These are phyloP conservation scores for Phytophthora pinifolia DNA, from an alignment of 352 stramenopile genomes.

Conservation along the genomic window DNA sequence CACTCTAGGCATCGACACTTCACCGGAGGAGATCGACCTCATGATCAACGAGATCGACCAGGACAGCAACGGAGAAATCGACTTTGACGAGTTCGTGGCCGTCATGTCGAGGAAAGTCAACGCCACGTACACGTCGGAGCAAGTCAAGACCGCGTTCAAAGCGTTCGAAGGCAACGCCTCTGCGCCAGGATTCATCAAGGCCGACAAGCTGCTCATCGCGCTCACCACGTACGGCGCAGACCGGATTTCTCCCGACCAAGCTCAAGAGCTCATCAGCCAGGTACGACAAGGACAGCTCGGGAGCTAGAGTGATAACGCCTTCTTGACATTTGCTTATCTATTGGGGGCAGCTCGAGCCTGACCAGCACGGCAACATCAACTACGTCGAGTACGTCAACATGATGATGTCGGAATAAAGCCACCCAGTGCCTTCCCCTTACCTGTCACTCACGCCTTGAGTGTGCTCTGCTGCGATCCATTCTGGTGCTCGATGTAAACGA, in stretches of 20 bases:
- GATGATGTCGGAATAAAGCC: conserved; percentile 90
- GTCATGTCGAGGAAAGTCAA: conserved; percentile 96
- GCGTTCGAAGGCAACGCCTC: conserved; percentile 69
- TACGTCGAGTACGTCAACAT: conserved; percentile 95
- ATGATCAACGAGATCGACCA: conserved; percentile 97
- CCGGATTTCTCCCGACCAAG: conserved; percentile 89
- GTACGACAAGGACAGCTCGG: conserved; percentile 23
- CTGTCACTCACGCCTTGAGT: conserved; percentile 11
- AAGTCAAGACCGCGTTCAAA: conserved; percentile 92
- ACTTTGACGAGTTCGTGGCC: conserved; percentile 95
- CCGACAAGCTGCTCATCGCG: conserved; percentile 81
- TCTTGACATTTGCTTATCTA: conserved; percentile 4
- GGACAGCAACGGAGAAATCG: conserved; percentile 93
- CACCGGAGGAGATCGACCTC: conserved; percentile 91
- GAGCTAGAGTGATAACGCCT: too few relatives aligned
- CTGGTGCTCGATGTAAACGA: conserved; percentile 53
- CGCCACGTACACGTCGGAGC: conserved; percentile 90
- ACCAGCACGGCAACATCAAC: conserved; percentile 92
- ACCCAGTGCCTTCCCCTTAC: conserved; percentile 1
- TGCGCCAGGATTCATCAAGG: conserved; percentile 78
- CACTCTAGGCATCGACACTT: conserved; percentile 93
- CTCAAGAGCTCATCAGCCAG: conserved; percentile 90
- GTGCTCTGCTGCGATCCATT: conserved; percentile 13
- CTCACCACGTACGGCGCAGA: conserved; percentile 91
- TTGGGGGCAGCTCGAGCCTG: conserved; percentile 82